These are phyloP conservation scores for Ramichloridium luteum DNA, from an alignment of 2,329 filamentous ascomycete genomes.

Conservation along the genomic window DNA sequence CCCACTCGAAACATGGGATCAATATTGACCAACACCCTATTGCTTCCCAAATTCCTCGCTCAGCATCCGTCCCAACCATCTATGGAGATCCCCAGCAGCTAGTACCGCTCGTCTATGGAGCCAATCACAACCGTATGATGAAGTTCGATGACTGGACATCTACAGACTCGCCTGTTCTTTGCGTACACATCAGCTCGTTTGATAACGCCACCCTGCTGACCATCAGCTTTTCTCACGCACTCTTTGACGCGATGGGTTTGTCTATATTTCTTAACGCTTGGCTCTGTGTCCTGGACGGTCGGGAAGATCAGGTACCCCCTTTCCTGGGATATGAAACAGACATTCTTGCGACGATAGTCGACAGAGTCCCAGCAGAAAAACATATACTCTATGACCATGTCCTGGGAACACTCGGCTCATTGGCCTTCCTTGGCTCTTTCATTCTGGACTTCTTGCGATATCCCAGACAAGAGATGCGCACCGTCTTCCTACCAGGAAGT, in stretches of 20 bases:
- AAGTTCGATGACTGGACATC: conserved; percentile 11
- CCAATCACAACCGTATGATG: not conserved
- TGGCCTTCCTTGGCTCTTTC: conserved; percentile 1
- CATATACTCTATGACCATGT: conserved; percentile 1
- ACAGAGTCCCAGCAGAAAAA: conserved; percentile 3
- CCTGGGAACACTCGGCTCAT: not conserved
- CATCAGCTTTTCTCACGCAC: conserved; percentile 16
- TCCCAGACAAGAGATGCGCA: conserved; percentile 2
- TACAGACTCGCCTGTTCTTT: conserved; percentile 7
- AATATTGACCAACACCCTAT: conserved; percentile 8
- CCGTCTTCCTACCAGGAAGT: conserved; percentile 7
- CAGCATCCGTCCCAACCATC: conserved; percentile 1
- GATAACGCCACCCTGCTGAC: conserved; percentile 15
- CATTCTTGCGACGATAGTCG: conserved; percentile 13
- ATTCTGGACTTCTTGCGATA: conserved; percentile 5
- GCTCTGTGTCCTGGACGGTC: conserved; percentile 16
- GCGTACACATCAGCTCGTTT: not conserved
- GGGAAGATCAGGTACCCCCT: conserved; percentile 11
- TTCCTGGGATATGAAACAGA: conserved; percentile 15
- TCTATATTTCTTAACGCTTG: conserved; percentile 14
- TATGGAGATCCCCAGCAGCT: conserved; percentile 1
- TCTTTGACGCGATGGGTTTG: conserved; percentile 16
- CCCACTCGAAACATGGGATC: conserved; percentile 3
- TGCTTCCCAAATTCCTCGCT: conserved; percentile 5
- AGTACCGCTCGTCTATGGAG: not conserved